These are phyloP conservation scores for Globisporangium okanoganense DNA, from an alignment of 352 stramenopile species.

Conservation along the genomic window DNA sequence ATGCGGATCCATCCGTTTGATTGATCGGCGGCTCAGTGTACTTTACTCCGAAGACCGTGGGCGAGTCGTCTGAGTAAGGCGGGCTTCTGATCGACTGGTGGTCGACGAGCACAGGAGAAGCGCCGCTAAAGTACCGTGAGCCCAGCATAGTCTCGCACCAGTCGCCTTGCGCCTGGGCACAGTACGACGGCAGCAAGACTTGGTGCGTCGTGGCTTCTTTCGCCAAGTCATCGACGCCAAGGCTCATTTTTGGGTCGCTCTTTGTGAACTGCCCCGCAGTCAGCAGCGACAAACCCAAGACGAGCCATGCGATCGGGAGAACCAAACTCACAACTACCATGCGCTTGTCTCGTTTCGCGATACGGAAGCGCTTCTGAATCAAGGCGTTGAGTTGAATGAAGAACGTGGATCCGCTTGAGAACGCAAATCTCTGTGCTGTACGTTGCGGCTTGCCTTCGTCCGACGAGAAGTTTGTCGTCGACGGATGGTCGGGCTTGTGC, in stretches of 20 bases:
- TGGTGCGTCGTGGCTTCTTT: conserved; percentile 12
- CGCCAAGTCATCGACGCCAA: conserved; percentile 1
- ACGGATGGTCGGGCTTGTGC: conserved; percentile 3
- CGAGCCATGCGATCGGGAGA: conserved; percentile 69
- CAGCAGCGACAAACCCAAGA: conserved; percentile 59
- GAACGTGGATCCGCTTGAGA: conserved; percentile 36
- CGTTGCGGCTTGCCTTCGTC: conserved; percentile 19
- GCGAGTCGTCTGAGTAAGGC: conserved; percentile 16
- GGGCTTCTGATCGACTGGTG: conserved; percentile 5
- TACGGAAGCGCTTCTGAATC: conserved; percentile 80
- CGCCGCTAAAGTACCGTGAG: conserved; percentile 1
- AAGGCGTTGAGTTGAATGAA: conserved; percentile 73
- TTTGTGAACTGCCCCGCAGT: conserved; percentile 24
- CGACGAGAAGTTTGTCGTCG: conserved; percentile 19
- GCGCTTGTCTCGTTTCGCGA: conserved; percentile 88
- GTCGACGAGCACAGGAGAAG: conserved; percentile 5
- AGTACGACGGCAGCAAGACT: conserved; percentile 12
- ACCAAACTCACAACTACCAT: conserved; percentile 64
- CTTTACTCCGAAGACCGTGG: conserved; percentile 23
- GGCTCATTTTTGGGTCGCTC: conserved; percentile 25
- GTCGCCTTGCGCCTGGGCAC: conserved; percentile 5
- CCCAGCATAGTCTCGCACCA: conserved; percentile 9
- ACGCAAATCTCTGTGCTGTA: background rate
- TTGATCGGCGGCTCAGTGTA: conserved; percentile 26
- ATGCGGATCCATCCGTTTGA: conserved; percentile 17